phyloP scores from a whole-genome alignment of 257 asterid genomes.

The Cynanchum wilfordii region DNA sequence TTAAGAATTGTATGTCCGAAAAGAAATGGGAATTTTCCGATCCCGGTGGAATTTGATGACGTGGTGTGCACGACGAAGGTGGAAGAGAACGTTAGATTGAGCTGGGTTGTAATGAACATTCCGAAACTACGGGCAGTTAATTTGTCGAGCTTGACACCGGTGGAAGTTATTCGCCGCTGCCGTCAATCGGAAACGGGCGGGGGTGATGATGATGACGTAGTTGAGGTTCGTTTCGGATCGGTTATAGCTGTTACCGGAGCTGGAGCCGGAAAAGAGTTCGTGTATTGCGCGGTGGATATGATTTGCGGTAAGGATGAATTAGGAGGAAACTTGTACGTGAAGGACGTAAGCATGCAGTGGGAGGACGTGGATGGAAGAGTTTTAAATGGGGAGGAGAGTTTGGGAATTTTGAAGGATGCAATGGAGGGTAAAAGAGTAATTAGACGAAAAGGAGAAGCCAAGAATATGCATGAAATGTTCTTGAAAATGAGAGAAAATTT shows the following conservation, averaged over 20 bases:
- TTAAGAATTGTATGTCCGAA: constrained; percentile 50
- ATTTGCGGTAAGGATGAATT: constrained; percentile 54
- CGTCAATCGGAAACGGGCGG: constrained; percentile 71
- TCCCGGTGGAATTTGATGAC: constrained; percentile 40
- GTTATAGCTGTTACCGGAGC: too few species aligned
- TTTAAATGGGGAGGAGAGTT: constrained; percentile 45
- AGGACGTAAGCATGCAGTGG: constrained; percentile 60
- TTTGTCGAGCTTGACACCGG: constrained; percentile 50
- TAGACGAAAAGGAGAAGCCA: constrained; percentile 26
- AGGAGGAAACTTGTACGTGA: constrained; percentile 50
- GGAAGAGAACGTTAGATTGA: constrained; percentile 39
- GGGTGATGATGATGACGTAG: too few species aligned
- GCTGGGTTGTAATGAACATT: constrained; percentile 73
- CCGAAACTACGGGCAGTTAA: constrained; percentile 45
- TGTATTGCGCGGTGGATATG: constrained; percentile 51
- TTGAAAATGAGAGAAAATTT: constrained; percentile 27
- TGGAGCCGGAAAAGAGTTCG: constrained; percentile 30
- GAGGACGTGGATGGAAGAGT: constrained; percentile 75
- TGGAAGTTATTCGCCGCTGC: constrained; percentile 46
- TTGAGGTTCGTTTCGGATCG: constrained; percentile 44
- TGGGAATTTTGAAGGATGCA: constrained; percentile 39
- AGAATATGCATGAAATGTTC: constrained; percentile 29
- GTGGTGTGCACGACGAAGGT: constrained; percentile 29
- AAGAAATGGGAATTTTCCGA: constrained; percentile 36
- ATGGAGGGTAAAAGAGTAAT: constrained; percentile 55